Evolutionary conservation across 2,329 filamentous ascomycete genomes (phyloP), one percentile per base, ranked within the genome.

Genomic region (Botrytis galanthina): DNA sequence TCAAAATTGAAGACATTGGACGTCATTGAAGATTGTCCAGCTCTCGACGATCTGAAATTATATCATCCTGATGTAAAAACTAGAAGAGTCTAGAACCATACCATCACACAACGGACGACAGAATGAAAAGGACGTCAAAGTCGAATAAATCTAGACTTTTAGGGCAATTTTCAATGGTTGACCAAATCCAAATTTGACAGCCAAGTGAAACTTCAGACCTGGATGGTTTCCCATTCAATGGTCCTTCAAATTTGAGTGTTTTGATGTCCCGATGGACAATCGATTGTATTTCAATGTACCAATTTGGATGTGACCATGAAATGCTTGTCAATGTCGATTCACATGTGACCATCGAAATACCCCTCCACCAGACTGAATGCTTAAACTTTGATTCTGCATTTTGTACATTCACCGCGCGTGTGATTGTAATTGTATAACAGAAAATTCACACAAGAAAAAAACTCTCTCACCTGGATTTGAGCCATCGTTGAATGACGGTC

Each of bases 401-500:
- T n/a, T 32, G 51, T 32, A 18, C n/a, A 7, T 9, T 18, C n/a
- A 57, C 9, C n/a, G 51, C 14, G 14, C 14, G 51, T 18, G n/a
- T 57, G 16, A 29, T 57, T 29, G 14, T 57, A 6, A 57, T 57
- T 39, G 60, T 37, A 44, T 44, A 6, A 54, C 48, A 1, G 26
- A 32, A 26, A 39, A 18, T 46, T 35, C 9, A 46, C 35, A n/a
- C n/a, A 12, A 39, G 16, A 26, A n/a, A 9, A 39, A 42, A 42
- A 42, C 2, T 46, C n/a, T 75, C 80, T 72, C 74, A 81, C 80
- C 86, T 22, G 86, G 84, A 61, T 84, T 84, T 0, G 87, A 89
- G 54, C 88, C 87, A 80, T 93, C 91, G 79, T 93, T 92, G 84
- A 93, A 93, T 6, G 87, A 88, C 9, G 90, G 90, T 54, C 89